Conservation (phyloP, 192 early-diverging fungal species). For the Globomyces pollinis-pini region DNA sequence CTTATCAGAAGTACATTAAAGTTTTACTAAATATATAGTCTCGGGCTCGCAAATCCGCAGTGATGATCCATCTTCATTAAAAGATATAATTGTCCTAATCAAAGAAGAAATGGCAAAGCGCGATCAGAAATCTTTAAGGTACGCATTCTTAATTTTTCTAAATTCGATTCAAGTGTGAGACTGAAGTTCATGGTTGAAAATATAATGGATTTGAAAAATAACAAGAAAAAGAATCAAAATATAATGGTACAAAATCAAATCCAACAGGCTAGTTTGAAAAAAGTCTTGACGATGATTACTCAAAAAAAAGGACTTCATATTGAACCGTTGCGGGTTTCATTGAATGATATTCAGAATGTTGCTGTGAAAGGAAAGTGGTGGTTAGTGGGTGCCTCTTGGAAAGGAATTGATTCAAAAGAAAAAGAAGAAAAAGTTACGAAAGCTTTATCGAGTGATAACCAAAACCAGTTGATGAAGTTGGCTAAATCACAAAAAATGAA, state of each 20-base stretch:
- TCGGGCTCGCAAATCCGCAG: conserved; percentile 76
- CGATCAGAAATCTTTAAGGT: too few relatives aligned
- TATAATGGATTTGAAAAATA: conserved; percentile 87
- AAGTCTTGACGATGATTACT: conserved; percentile 61
- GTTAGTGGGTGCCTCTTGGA: conserved; percentile 93
- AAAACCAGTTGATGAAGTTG: conserved; percentile 68
- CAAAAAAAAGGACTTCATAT: conserved; percentile 23
- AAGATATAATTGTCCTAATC: conserved; percentile 78
- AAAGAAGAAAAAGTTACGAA: conserved; percentile 17
- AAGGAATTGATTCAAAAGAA: conserved; percentile 55
- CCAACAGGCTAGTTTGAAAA: conserved; percentile 79
- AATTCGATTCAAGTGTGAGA: conserved; percentile 48
- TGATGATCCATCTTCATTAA: conserved; percentile 87
- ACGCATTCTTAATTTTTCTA: too few relatives aligned
- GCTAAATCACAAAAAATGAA: conserved; percentile 91
- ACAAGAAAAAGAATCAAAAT: conserved; percentile 41
- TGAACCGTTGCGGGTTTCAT: conserved; percentile 77
- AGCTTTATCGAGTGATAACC: too few relatives aligned
- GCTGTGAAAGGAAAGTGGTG: conserved; percentile 95
- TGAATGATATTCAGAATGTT: conserved; percentile 76
- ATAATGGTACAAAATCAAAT: conserved; percentile 52
- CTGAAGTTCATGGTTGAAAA: conserved; percentile 93
- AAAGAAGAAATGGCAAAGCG: conserved; percentile 43
- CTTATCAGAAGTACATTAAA: conserved; percentile 59
- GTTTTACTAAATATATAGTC: conserved; percentile 25